A percentile compares a stretch with the other conserved stretches of the same genome.
Evolutionary conservation across 2,329 filamentous ascomycete species (phyloP).

Genomic region (Aspergillus luchuensis): DNA sequence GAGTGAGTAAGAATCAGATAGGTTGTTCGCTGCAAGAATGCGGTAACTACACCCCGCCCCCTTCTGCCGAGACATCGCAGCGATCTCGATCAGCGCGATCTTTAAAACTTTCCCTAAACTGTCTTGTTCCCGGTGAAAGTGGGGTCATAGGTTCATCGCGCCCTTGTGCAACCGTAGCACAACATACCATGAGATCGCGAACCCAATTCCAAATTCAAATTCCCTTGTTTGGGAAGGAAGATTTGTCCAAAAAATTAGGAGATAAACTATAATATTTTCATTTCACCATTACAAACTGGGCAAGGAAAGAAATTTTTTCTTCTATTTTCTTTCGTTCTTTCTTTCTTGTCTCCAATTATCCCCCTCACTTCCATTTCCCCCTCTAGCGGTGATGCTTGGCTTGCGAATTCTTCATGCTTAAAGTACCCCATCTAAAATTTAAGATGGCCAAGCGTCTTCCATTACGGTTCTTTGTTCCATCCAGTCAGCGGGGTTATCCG

Average conservation of each 20-base stretch:
- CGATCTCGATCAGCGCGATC: slow-evolving; percentile 12
- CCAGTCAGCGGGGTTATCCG: slow-evolving; percentile 9
- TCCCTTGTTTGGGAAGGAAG: neutral
- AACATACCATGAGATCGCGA: slow-evolving; percentile 3
- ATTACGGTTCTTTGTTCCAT: slow-evolving; percentile 6
- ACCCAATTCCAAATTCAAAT: neutral
- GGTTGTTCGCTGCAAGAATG: neutral
- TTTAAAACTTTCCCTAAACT: slow-evolving; percentile 3
- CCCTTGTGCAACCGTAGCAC: neutral
- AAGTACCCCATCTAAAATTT: neutral
- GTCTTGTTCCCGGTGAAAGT: neutral
- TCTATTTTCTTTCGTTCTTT: neutral
- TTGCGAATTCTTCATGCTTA: neutral
- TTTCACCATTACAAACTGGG: neutral
- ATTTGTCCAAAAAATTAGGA: too few relatives aligned
- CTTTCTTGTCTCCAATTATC: neutral
- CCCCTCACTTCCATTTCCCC: neutral
- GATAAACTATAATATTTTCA: neutral
- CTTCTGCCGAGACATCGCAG: neutral
- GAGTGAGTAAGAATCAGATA: too few relatives aligned
- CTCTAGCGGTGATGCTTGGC: neutral
- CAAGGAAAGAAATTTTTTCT: neutral
- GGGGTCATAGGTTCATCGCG: slow-evolving; percentile 2
- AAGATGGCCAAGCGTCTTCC: neutral
- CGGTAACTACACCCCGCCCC: neutral